A percentile compares a stretch with the other conserved stretches of the same genome.
phyloP scores from a whole-genome alignment of 2,329 filamentous ascomycete genomes.

The Zymoseptoria crescenta region DNA sequence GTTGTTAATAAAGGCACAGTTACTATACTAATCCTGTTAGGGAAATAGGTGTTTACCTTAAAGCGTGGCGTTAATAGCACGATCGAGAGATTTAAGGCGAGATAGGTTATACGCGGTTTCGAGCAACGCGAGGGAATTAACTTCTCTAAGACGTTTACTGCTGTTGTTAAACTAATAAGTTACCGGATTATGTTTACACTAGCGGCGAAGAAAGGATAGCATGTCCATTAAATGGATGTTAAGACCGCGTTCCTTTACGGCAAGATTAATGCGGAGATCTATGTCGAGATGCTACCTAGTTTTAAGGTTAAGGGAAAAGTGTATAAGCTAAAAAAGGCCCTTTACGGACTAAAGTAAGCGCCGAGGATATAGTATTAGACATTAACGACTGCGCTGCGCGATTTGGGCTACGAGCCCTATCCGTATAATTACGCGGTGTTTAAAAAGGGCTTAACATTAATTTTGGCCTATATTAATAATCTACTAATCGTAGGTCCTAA shows the following conservation, averaged over 20 bases:
- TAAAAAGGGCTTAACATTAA: not conserved
- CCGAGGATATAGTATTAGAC: constrained; percentile 3
- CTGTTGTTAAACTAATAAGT: too few relatives aligned
- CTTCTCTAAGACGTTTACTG: too few relatives aligned
- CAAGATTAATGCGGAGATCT: not conserved
- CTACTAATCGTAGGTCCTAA: not conserved
- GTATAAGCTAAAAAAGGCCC: not conserved
- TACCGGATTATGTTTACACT: not conserved
- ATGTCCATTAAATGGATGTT: not conserved
- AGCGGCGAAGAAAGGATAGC: not conserved
- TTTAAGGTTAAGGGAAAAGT: not conserved
- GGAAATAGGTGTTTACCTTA: too few relatives aligned
- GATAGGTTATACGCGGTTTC: too few relatives aligned
- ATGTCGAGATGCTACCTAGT: not conserved
- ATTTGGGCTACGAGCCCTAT: not conserved
- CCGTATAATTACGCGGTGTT: not conserved
- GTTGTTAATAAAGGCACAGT: not conserved
- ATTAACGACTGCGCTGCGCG: not conserved
- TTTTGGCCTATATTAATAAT: not conserved
- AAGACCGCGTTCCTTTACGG: not conserved
- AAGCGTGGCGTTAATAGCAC: too few relatives aligned
- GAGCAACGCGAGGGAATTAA: too few relatives aligned
- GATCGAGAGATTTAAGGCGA: too few relatives aligned
- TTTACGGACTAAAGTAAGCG: too few relatives aligned
- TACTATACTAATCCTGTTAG: not conserved